A percentile compares a stretch with the other conserved stretches of the same genome.
Conservation (phyloP, 192 early-diverging fungal species). For the Umbelopsis sp. region DNA sequence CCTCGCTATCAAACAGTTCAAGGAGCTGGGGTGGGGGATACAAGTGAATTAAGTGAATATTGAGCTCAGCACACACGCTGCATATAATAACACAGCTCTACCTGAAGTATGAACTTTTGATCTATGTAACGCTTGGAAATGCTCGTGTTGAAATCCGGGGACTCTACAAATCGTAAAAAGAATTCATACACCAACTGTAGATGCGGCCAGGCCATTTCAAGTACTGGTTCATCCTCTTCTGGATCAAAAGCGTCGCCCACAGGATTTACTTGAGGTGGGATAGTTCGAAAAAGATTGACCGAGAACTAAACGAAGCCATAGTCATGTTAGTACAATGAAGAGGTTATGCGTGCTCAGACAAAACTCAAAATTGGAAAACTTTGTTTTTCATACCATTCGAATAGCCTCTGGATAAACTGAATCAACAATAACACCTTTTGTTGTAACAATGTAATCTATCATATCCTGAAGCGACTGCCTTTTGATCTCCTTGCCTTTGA, state of each 20-base stretch:
- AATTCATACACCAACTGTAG: slow-evolving; percentile 91
- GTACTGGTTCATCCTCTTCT: slow-evolving; percentile 93
- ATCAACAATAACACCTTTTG: slow-evolving; percentile 77
- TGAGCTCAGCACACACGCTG: too few relatives aligned
- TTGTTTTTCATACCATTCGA: slow-evolving; percentile 72
- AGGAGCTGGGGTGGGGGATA: too few relatives aligned
- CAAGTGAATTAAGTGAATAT: too few relatives aligned
- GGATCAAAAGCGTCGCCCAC: slow-evolving; percentile 90
- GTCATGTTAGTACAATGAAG: background rate
- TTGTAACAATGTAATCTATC: slow-evolving; percentile 79
- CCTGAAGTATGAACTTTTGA: slow-evolving; percentile 72
- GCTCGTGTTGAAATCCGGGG: slow-evolving; percentile 88
- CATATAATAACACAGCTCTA: background rate
- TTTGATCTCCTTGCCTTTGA: slow-evolving; percentile 89
- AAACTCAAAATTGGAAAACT: too few relatives aligned
- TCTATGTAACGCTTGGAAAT: slow-evolving; percentile 89
- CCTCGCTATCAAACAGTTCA: slow-evolving; percentile 90
- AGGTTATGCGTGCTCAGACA: background rate
- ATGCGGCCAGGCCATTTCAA: slow-evolving; percentile 91
- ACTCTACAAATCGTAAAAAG: slow-evolving; percentile 90
- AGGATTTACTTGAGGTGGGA: slow-evolving; percentile 88
- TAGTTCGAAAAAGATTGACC: slow-evolving; percentile 83
- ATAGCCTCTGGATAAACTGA: slow-evolving; percentile 82
- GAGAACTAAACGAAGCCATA: slow-evolving; percentile 53
- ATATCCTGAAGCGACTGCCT: slow-evolving; percentile 78